Base-by-base conservation (phyloP, 1,284 basidiomycete species). In the Thecaphora frezii region DNA sequence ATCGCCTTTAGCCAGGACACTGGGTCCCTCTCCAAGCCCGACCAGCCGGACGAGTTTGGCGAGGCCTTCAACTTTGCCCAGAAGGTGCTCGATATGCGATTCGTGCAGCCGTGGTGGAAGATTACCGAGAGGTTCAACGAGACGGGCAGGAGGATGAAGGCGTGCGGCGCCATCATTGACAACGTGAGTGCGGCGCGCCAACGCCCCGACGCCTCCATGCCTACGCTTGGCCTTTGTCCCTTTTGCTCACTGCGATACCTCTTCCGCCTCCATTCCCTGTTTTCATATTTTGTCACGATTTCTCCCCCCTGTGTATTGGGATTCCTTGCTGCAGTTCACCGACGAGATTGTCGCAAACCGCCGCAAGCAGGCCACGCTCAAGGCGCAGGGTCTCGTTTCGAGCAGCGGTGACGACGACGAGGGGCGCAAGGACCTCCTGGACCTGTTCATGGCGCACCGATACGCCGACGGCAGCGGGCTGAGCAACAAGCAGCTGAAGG, bases 371-470 rank as follows among this genome's bases (percentile, higher is more conserved):
- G 46, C 13, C 41, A 36, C 24, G 28, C 22, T 36, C 13, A 37
- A 36, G 19, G 40, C 26, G n/a, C 33, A 4, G 9, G 22, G 25
- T 24, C 38, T 33, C 38, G 44, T n/a, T 13, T 5, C 28, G 28
- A 7, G 7, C 23, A 42, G 30, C 3, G 21, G 25, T 18, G 41
- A 46, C 21, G 16, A 44, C 5, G 36, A 45, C 23, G 24, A 21
- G 28, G 46, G 24, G 13, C 56, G 41, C 41, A 51, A 30, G 51
- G 61, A 65, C 33, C 44, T 66, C 3, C 41, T 66, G 18, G 63
- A 55, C 33, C 41, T 66, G 19, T 66, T 66, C 47, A 56, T 66
- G 53, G 44, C 51, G 8, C 55, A 57, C 42, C 56, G 51, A 36
- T 46, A 44, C 30, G 48, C 52, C 14, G 47, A 59, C 16, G 58